Conservation (phyloP, 2,329 filamentous ascomycete genomes). For the Stenocarpella maydis region DNA sequence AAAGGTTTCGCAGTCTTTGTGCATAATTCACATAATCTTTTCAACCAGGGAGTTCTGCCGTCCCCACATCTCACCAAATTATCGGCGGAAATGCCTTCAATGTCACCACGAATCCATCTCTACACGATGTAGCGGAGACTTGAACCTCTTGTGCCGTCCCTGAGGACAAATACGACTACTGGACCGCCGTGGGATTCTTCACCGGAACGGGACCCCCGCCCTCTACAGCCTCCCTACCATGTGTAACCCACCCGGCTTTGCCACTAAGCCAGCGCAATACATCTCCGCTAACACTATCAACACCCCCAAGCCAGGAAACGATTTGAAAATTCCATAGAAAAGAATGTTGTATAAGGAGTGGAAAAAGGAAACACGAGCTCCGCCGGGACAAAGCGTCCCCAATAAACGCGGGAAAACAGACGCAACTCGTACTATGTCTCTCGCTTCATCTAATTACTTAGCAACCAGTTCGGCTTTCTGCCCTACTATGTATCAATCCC, state of each 20-base stretch:
- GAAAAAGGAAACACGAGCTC: too few relatives aligned
- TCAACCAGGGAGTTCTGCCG: neutral
- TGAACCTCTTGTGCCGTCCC: conserved; percentile 38
- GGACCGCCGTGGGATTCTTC: conserved; percentile 27
- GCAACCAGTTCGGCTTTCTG: too few relatives aligned
- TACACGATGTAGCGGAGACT: conserved; percentile 29
- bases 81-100: conserved; percentile 27
- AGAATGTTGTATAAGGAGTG: too few relatives aligned
- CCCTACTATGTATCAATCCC: too few relatives aligned
- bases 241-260: conserved; percentile 41
- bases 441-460: too few relatives aligned
- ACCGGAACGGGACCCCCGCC: conserved; percentile 22
- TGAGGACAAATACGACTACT: conserved; percentile 29
- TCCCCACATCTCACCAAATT: conserved; percentile 25
- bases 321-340: too few relatives aligned
- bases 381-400: too few relatives aligned
- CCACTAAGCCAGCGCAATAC: too few relatives aligned
- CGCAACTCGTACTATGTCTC: too few relatives aligned
- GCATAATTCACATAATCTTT: conserved; percentile 12
- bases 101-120: conserved; percentile 9
- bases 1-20: neutral
- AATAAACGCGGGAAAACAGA: too few relatives aligned
- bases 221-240: conserved; percentile 28
- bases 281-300: too few relatives aligned
- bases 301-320: too few relatives aligned